A percentile compares a stretch with the other conserved stretches of the same genome.
Evolutionary conservation across 352 stramenopile genomes (phyloP).

Genomic region (Globisporangium cederbergense): DNA sequence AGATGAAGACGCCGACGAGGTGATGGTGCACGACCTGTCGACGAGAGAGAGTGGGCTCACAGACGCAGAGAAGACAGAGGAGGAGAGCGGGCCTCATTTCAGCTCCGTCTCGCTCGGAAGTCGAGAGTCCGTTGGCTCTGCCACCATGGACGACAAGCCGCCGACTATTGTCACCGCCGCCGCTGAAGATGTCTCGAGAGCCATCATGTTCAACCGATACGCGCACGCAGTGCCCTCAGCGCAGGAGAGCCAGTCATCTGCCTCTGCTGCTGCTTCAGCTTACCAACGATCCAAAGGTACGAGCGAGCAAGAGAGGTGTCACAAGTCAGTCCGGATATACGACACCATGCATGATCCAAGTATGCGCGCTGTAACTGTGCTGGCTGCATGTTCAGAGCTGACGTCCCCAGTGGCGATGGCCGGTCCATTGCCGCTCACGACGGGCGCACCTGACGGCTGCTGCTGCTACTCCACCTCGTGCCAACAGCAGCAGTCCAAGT

Average conservation of each 20-base stretch:
- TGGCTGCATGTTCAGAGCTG: background rate
- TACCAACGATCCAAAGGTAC: background rate
- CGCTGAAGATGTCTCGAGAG: background rate
- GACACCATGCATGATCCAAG: background rate
- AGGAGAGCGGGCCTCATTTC: background rate
- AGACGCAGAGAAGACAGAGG: background rate
- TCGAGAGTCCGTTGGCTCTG: background rate
- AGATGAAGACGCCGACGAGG: background rate
- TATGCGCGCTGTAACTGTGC: too few species aligned
- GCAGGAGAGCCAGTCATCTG: background rate
- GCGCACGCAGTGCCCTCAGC: conserved; percentile 6
- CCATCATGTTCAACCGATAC: conserved; percentile 10
- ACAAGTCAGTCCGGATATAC: background rate
- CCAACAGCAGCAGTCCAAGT: conserved; percentile 19
- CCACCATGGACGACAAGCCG: background rate
- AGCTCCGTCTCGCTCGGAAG: conserved; percentile 8
- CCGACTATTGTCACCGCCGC: too few species aligned
- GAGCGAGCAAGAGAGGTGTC: background rate
- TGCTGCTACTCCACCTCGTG: conserved; percentile 22
- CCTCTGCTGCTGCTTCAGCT: background rate
- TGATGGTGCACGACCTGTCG: background rate
- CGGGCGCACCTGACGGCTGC: background rate
- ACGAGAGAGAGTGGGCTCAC: background rate
- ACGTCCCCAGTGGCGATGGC: background rate
- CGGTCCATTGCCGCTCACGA: background rate